Conservation (phyloP, 192 early-diverging fungal species). For the Coemansia furcata region DNA sequence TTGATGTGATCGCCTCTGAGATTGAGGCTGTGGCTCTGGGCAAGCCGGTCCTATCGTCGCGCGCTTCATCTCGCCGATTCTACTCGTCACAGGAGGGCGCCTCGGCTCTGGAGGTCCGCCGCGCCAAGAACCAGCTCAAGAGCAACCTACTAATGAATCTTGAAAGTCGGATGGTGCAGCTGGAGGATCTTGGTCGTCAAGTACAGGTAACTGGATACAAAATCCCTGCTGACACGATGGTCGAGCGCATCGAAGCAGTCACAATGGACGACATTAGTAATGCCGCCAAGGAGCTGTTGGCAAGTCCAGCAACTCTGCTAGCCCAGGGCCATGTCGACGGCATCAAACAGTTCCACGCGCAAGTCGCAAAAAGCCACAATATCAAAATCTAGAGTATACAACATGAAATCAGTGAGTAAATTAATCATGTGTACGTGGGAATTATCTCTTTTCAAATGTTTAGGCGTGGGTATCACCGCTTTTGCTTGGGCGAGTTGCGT, state of each 20-base stretch:
- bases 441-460: background rate
- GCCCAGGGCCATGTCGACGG: slow-evolving; percentile 60
- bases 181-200: slow-evolving; percentile 94
- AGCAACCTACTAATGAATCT: slow-evolving; percentile 90
- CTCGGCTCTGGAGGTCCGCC: slow-evolving; percentile 61
- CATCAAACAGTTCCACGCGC: slow-evolving; percentile 30
- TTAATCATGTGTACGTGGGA: background rate
- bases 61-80: slow-evolving; percentile 5
- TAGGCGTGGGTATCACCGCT: background rate
- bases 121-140: slow-evolving; percentile 97
- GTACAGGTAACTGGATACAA: slow-evolving; percentile 69
- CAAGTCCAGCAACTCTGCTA: slow-evolving; percentile 63
- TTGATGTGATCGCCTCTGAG: slow-evolving; percentile 84
- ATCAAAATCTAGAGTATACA: slow-evolving; percentile 12
- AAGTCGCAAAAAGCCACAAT: slow-evolving; percentile 33
- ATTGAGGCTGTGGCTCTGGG: slow-evolving; percentile 64
- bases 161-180: slow-evolving; percentile 87
- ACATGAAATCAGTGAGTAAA: too few relatives aligned
- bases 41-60: slow-evolving; percentile 9
- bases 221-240: slow-evolving; percentile 74
- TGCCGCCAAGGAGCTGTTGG: slow-evolving; percentile 69
- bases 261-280: slow-evolving; percentile 69
- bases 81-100: slow-evolving; percentile 42
- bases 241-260: slow-evolving; percentile 75
- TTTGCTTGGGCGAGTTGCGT: background rate